A percentile compares a stretch with the other conserved stretches of the same genome.
These are phyloP conservation scores for Halophytophthora batemanensis DNA, from an alignment of 352 stramenopile genomes.

Conservation along the genomic window DNA sequence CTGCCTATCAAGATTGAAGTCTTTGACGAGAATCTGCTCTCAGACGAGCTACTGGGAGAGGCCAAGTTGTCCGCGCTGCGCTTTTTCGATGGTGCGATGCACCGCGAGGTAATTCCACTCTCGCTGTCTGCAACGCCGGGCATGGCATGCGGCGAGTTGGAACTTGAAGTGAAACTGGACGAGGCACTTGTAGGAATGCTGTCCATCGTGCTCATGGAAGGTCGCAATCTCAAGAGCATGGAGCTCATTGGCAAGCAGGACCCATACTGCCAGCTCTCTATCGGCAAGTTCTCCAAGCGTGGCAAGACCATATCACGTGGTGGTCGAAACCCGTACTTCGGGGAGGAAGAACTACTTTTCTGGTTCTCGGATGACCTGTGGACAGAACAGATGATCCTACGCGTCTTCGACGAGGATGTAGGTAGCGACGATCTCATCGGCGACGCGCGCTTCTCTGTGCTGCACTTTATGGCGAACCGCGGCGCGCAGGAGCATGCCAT, in stretches of 20 bases:
- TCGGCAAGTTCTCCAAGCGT: conserved; percentile 68
- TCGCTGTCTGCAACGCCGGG: conserved; percentile 28
- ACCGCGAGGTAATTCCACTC: conserved; percentile 62
- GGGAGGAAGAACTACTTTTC: conserved; percentile 89
- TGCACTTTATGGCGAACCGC: conserved; percentile 66
- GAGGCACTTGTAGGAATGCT: conserved; percentile 83
- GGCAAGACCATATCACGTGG: conserved; percentile 74
- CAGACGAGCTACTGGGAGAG: conserved; percentile 81
- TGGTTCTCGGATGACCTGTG: conserved; percentile 91
- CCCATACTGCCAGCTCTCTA: conserved; percentile 85
- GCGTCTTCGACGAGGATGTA: conserved; percentile 87
- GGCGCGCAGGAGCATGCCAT: conserved; percentile 58
- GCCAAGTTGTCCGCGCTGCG: conserved; percentile 67
- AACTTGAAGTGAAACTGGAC: conserved; percentile 71
- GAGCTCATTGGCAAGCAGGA: conserved; percentile 90
- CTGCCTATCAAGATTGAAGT: conserved; percentile 75
- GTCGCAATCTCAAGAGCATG: conserved; percentile 88
- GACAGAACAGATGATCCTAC: conserved; percentile 74
- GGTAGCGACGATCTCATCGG: conserved; percentile 89
- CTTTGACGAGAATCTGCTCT: conserved; percentile 86
- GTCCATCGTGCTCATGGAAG: conserved; percentile 84
- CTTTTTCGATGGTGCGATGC: conserved; percentile 68
- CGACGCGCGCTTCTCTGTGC: conserved; percentile 60
- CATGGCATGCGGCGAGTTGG: conserved; percentile 45
- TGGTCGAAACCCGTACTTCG: conserved; percentile 89